A percentile compares a stretch with the other conserved stretches of the same genome.
Conservation (phyloP, 1,139 yeast species). For the Taphrina flavorubra region DNA sequence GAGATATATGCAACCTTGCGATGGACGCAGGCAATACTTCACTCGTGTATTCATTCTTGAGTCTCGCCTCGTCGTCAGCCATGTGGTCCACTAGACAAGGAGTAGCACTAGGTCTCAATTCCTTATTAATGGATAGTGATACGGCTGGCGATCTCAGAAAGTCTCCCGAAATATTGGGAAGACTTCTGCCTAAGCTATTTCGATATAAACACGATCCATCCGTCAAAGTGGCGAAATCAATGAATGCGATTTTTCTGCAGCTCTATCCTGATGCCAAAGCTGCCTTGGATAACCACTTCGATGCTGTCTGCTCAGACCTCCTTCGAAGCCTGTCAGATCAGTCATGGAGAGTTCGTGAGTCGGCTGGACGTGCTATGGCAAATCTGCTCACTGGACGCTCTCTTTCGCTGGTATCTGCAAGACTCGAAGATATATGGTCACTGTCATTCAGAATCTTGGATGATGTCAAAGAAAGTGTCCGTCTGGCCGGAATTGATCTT, state of each 20-base stretch:
- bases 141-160: constrained; percentile 66
- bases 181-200: constrained; percentile 79
- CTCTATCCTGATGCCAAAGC: constrained; percentile 67
- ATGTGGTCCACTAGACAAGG: constrained; percentile 94
- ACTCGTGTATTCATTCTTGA: constrained; percentile 92
- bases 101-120: constrained; percentile 89
- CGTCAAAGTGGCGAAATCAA: constrained; percentile 72
- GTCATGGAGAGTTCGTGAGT: constrained; percentile 95
- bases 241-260: constrained; percentile 87
- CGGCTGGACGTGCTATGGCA: constrained; percentile 74
- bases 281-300: constrained; percentile 62
- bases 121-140: constrained; percentile 78
- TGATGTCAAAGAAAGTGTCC: constrained; percentile 91
- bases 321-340: constrained; percentile 73
- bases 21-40: constrained; percentile 73
- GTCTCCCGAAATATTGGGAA: constrained; percentile 62
- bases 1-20: constrained; percentile 60
- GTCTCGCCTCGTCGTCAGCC: constrained; percentile 83
- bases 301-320: constrained; percentile 67
- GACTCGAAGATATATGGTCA: constrained; percentile 76
- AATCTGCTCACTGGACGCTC: constrained; percentile 71
- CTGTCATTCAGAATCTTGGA: constrained; percentile 90
- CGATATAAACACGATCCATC: constrained; percentile 88
- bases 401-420: constrained; percentile 56
- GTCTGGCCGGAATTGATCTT: constrained; percentile 75